Evolutionary conservation across 495 filamentous ascomycete genomes (phyloP), one percentile per base, ranked within the genome.

Genomic region (Saxophila tyrrhenica): DNA sequence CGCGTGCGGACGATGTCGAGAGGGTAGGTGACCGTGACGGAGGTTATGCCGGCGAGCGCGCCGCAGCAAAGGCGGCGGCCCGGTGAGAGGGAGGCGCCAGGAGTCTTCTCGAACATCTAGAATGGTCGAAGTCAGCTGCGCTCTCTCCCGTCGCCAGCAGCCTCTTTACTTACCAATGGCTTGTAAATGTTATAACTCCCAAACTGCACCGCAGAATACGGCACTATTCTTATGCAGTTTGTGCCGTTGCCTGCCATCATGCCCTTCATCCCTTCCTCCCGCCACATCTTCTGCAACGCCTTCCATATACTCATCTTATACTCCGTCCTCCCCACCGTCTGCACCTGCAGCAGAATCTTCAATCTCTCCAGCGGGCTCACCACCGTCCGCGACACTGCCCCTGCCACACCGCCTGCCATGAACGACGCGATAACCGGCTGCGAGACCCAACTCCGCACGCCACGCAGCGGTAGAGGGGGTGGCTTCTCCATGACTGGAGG

Each of bases 111-210:
- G 60, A 86, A 87, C 64, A 89, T 84, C 75, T 89, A n/a, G n/a
- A n/a, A n/a, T n/a, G n/a, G 69, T 58, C 53, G 29, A 35, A 7
- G 29, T 35, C 13, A 35, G 29, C 29, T 35, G 13, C 5, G 29
- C 7, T 35, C 5, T 13, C 29, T 35, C 29, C 29, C n/a, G n/a
- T n/a, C n/a, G n/a, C n/a, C n/a, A 35, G 29, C 15, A n/a, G 7
- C 7, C n/a, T 8, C 19, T 21, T 8, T 17, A 59, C 82, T 67
- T 72, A 95, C 91, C 73, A 51, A 24, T 10, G 81, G 79, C 72
- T 94, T 96, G 69, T 97, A 98, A 58, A 97, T 84, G 65, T 91
- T 96, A 68, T 97, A 98, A 64, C 87, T 91, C 39, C 90, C 87
- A 71, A 98, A 98, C 67, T 98, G 92, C 21, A 98, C 92, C 0